phyloP scores from a whole-genome alignment of 1,139 yeast genomes.

The Kurtzmaniella quercitrusa region DNA sequence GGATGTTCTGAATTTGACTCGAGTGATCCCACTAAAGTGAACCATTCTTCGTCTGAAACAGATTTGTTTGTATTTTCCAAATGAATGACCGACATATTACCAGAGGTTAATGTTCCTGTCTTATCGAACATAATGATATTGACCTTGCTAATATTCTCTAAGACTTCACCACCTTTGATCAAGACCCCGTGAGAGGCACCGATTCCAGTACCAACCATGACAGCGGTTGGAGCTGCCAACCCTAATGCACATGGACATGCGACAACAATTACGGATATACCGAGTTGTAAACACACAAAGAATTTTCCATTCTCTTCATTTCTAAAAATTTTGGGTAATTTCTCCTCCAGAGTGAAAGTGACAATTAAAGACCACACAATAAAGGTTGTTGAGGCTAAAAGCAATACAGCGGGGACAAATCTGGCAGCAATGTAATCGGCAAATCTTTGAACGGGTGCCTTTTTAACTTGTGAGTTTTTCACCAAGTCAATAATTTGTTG shows the following conservation, averaged over 20 bases:
- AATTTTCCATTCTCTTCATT: conserved; percentile 53
- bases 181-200: conserved; percentile 89
- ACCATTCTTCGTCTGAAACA: conserved; percentile 30
- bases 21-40: conserved; percentile 59
- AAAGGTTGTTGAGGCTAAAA: conserved; percentile 63
- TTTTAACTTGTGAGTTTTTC: conserved; percentile 81
- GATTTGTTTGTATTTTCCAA: conserved; percentile 12
- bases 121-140: conserved; percentile 82
- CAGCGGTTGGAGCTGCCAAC: conserved; percentile 95
- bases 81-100: conserved; percentile 60
- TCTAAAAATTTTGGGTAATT: conserved; percentile 54
- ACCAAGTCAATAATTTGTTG: conserved; percentile 85
- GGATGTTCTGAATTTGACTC: conserved; percentile 87
- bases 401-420: conserved; percentile 76
- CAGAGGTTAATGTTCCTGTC: conserved; percentile 92
- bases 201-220: conserved; percentile 97
- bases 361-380: conserved; percentile 56
- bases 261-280: conserved; percentile 92
- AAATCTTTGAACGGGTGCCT: conserved; percentile 86
- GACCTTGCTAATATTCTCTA: conserved; percentile 68
- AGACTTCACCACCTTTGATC: conserved; percentile 88
- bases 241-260: conserved; percentile 99
- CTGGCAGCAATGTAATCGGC: conserved; percentile 83
- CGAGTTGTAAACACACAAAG: conserved; percentile 69
- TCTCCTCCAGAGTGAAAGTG: conserved; percentile 25